Evolutionary conservation across 257 asterid genomes (phyloP).

Genomic region (Solanum acaule): DNA sequence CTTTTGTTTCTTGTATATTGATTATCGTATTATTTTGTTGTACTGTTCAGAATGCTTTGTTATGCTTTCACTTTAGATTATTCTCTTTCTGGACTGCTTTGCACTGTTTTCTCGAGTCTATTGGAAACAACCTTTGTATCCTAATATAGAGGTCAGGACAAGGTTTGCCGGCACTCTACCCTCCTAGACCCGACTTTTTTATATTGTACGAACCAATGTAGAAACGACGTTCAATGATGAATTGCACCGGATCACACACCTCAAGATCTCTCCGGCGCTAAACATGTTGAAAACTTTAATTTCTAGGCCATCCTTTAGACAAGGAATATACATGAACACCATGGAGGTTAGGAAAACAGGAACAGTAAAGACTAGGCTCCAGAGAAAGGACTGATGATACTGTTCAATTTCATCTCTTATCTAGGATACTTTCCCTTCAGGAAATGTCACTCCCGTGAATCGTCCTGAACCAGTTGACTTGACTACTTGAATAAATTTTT

Average conservation of each 20-base stretch:
- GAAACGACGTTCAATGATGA: constrained; percentile 22
- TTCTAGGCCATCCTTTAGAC: constrained; percentile 17
- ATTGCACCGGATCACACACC: constrained; percentile 25
- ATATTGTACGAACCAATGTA: constrained; percentile 16
- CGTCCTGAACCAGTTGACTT: constrained; percentile 17
- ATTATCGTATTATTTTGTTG: not conserved
- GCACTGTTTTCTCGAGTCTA: not conserved
- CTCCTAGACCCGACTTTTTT: not conserved
- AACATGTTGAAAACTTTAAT: constrained; percentile 22
- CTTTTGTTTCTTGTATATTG: not conserved
- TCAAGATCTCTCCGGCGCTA: constrained; percentile 13
- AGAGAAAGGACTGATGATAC: constrained; percentile 11
- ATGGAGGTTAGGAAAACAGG: constrained; percentile 25
- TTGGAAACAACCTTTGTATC: not conserved
- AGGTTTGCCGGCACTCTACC: not conserved
- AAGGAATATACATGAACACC: constrained; percentile 28
- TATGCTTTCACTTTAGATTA: not conserved
- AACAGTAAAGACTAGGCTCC: constrained; percentile 21
- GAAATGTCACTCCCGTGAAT: constrained; percentile 21
- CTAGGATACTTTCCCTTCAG: constrained; percentile 12
- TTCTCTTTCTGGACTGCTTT: not conserved
- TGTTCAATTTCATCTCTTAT: constrained; percentile 14
- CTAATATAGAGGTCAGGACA: not conserved
- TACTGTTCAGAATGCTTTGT: not conserved
- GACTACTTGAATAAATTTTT: constrained; percentile 18